Evolutionary conservation across 768 basidiomycete genomes (phyloP), one percentile per base, ranked within the genome.

Genomic region (Termitomyces sp.): DNA sequence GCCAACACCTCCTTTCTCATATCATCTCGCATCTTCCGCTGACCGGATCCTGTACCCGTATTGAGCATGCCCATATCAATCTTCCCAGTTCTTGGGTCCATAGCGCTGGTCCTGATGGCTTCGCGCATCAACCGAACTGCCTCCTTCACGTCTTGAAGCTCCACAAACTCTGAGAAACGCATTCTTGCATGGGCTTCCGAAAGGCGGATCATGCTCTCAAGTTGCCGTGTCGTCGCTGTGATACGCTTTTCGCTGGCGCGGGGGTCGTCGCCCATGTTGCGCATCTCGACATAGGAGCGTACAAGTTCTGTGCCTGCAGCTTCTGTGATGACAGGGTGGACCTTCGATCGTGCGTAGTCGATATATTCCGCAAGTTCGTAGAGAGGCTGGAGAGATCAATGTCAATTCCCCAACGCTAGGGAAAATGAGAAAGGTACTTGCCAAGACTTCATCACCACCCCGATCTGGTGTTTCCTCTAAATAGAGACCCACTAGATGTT

Each of bases 101-200:
- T 95, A 40, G 94, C 94, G 60, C 87, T 88, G 60, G 95, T 94
- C 65, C 93, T 85, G 73, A 99, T 91, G 4, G 96, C 97, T 70
- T 96, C 93, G 46, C 93, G 86, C 88, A 99, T 98, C 64, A 99
- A 82, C n/a, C 97, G 81, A 67, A 82, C 86, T 1, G 96, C 95
- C 72, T 98, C 97, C 60, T 82, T 79, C 32, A 98, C 97, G 67
- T 98, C 97, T 54, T 78, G 73, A 45, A 91, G 74, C 67, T 95
- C 92, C 39, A 99, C 96, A 53, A 82, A 82, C n/a, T 86, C 79
- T 20, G 89, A 89, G 71, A 97, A 89, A 0, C 95, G 84, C 97
- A 98, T 98, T 33, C 95, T 83, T 4, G 97, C 95, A 69, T 99
- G 97, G 0, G 91, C 97, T 73, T 99, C 97, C 0, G 91, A 89